Evolutionary conservation across 2,329 filamentous ascomycete species (phyloP).

Genomic region (Fusarium albosuccineum): DNA sequence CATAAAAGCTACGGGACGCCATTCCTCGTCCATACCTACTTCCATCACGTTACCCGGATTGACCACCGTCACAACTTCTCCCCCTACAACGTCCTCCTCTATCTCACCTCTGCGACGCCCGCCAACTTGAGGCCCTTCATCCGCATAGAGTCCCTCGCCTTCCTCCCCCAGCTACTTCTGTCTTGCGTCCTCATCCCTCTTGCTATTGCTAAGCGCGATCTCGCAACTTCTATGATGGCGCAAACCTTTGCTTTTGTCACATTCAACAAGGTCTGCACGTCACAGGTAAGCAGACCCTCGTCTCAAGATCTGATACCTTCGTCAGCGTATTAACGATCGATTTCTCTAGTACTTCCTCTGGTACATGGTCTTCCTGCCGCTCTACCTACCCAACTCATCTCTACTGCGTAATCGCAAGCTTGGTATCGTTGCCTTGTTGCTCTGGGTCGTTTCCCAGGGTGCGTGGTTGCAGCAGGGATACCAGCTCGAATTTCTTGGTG

Average conservation of each 20-base stretch:
- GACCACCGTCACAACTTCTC: conserved; percentile 99
- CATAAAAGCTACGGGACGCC: conserved; percentile 77
- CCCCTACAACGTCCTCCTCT: conserved; percentile 92
- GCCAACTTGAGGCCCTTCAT: conserved; percentile 52
- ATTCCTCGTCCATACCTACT: conserved; percentile 90
- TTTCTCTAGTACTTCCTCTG: conserved; percentile 88
- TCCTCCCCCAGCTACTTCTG: conserved; percentile 87
- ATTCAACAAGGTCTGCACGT: conserved; percentile 99
- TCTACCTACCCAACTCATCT: conserved; percentile 87
- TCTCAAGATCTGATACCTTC: neutral
- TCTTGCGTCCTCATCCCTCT: conserved; percentile 82
- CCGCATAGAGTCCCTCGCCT: conserved; percentile 82
- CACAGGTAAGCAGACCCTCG: conserved; percentile 74
- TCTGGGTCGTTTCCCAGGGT: conserved; percentile 84
- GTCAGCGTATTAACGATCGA: conserved; percentile 22
- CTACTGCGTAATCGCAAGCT: conserved; percentile 71
- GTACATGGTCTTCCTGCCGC: conserved; percentile 94
- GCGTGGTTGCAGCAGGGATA: conserved; percentile 83
- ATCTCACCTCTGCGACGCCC: conserved; percentile 79
- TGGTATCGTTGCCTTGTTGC: conserved; percentile 73
- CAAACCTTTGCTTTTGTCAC: conserved; percentile 98
- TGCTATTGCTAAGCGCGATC: conserved; percentile 81
- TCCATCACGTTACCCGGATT: conserved; percentile 92
- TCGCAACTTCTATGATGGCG: conserved; percentile 87
- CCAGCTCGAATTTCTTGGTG: conserved; percentile 81